Evolutionary conservation across 805 yeast genomes (phyloP), one percentile per base, ranked within the genome.

Genomic region (Brettanomyces sp.): DNA sequence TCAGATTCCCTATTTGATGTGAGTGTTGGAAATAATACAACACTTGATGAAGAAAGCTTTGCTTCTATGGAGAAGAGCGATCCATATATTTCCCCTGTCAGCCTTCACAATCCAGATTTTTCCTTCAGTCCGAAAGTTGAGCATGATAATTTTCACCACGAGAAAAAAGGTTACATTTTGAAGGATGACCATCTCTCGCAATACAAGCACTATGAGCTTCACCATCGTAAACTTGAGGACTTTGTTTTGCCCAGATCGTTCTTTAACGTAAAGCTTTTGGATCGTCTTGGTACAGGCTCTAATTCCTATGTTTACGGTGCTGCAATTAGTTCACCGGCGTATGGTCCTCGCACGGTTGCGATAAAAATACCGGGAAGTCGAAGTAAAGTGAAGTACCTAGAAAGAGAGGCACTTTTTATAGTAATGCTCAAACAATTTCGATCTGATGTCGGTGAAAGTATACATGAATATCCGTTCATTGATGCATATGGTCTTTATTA

Each of bases 401-500:
- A 59, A 45, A 51, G 50, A 36, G 67, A 63, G 43, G 46, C 63
- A 0, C 51, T 50, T 21, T 53, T 63, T 39, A 45, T 55, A 33
- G 43, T 57, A 9, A 41, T 43, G 4, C 42, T 58, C 42, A 53
- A 52, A 48, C 49, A 53, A 7, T 53, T 54, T 40, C 51, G 51
- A 30, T 44, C 49, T 30, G 47, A 49, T 12, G 52, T 55, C 54
- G 47, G 43, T 42, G 40, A 39, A 25, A 45, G 7, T 2, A 25
- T 36, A 4, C 40, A 37, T 12, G 45, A 42, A 4, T 54, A 49
- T 33, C 65, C 65, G 3, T 59, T 64, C 45, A 52, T 62, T 21
- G 58, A 57, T 6, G 49, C 58, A 25, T 53, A 50, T 30, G 68
- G 67, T 3, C 38, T 62, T 3, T 59, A 56, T 40, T 58, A 60